Percentiles rank a stretch among this genome's conserved stretches.
Evolutionary conservation across 176 grass and related monocot species (phyloP).

Genomic region (Avena eriantha): DNA sequence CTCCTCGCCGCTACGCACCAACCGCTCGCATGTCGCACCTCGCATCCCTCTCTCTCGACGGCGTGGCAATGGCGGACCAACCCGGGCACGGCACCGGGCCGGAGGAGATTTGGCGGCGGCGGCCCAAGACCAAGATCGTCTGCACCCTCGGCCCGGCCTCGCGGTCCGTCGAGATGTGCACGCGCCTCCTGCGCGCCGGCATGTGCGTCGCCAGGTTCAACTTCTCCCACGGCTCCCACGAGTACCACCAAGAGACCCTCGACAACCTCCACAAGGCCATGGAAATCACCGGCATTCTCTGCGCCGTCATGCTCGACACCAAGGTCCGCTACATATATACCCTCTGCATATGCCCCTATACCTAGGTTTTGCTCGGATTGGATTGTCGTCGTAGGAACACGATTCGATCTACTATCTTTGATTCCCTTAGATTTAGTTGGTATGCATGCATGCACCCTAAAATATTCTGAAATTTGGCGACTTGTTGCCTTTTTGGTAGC

Average conservation of each 20-base stretch:
- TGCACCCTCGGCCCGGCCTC: constrained; percentile 86
- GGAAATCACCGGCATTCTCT: constrained; percentile 75
- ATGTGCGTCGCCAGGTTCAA: constrained; percentile 95
- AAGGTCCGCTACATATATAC: constrained; percentile 49
- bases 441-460: background rate
- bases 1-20: background rate
- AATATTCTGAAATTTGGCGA: background rate
- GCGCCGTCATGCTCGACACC: constrained; percentile 94
- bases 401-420: constrained; percentile 40
- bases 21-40: background rate
- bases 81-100: constrained; percentile 21
- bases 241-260: constrained; percentile 89
- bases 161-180: constrained; percentile 88
- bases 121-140: constrained; percentile 90
- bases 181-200: constrained; percentile 72
- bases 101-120: constrained; percentile 48
- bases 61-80: constrained; percentile 33
- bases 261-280: constrained; percentile 79
- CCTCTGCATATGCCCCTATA: background rate
- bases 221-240: constrained; percentile 92
- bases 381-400: background rate
- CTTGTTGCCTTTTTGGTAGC: background rate
- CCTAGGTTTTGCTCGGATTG: background rate
- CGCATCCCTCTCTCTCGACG: background rate
- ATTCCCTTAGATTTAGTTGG: background rate